These are phyloP conservation scores for Aristolochia fimbriata DNA, from an alignment of 164 flowering plant species.

Conservation along the genomic window DNA sequence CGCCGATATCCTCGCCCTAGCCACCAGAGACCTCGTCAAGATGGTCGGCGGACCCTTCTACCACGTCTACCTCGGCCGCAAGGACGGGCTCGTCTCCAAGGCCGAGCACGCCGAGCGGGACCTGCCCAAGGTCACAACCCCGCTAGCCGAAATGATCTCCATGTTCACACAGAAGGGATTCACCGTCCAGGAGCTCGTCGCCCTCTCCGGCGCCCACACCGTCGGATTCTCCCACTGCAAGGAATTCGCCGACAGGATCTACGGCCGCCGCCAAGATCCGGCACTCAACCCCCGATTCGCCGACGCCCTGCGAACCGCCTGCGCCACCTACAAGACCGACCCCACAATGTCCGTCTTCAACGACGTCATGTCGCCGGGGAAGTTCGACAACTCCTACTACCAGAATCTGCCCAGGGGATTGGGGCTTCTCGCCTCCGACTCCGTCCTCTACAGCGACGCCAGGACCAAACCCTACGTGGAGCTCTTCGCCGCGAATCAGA, in stretches of 20 bases:
- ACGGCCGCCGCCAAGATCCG: slow-evolving; percentile 33
- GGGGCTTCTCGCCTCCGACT: slow-evolving; percentile 41
- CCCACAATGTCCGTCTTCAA: slow-evolving; percentile 43
- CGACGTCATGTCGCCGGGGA: slow-evolving; percentile 56
- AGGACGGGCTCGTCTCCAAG: slow-evolving; percentile 38
- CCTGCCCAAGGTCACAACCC: slow-evolving; percentile 25
- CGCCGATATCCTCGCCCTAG: slow-evolving; percentile 52
- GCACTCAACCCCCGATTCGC: slow-evolving; percentile 35
- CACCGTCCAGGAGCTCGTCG: slow-evolving; percentile 46
- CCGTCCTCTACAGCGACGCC: slow-evolving; percentile 23
- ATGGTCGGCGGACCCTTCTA: slow-evolving; percentile 70
- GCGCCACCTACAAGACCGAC: slow-evolving; percentile 34
- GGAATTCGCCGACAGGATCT: slow-evolving; percentile 43
- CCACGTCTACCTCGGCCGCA: slow-evolving; percentile 42
- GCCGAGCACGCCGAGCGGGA: slow-evolving; percentile 17
- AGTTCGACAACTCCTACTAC: slow-evolving; percentile 59
- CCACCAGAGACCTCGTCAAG: slow-evolving; percentile 44
- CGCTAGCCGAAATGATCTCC: slow-evolving; percentile 24
- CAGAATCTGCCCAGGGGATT: slow-evolving; percentile 47
- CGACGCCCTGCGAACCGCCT: slow-evolving; percentile 25
- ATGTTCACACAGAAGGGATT: slow-evolving; percentile 42
- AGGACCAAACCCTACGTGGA: slow-evolving; percentile 48
- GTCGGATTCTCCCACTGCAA: slow-evolving; percentile 74
- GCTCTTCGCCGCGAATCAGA: slow-evolving; percentile 38
- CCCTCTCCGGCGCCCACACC: slow-evolving; percentile 60